Conservation (phyloP, 2,329 filamentous ascomycete genomes). For the Pseudogymnoascus sp. region DNA sequence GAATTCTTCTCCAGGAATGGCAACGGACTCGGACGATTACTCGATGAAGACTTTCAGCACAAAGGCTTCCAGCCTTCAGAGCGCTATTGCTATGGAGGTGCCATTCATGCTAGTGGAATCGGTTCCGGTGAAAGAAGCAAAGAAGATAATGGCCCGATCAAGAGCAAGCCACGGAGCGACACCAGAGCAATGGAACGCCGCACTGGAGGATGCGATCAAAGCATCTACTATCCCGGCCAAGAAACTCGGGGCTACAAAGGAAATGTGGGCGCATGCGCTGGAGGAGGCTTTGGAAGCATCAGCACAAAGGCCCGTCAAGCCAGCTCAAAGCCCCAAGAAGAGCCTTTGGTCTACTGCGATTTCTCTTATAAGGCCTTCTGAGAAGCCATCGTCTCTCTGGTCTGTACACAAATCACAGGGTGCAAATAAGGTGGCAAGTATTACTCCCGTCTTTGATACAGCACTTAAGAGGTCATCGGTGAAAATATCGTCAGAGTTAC, state of each 20-base stretch:
- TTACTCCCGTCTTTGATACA: not conserved
- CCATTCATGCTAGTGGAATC: slow-evolving; percentile 8
- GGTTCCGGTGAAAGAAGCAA: slow-evolving; percentile 5
- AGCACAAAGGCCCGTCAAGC: not conserved
- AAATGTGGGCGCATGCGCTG: slow-evolving; percentile 4
- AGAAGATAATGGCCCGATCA: slow-evolving; percentile 1
- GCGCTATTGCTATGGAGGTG: slow-evolving; percentile 2
- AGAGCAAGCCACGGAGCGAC: slow-evolving; percentile 17
- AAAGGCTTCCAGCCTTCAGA: slow-evolving; percentile 22
- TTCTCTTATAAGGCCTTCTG: not conserved
- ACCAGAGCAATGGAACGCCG: slow-evolving; percentile 3
- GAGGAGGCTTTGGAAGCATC: slow-evolving; percentile 2
- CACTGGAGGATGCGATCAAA: slow-evolving; percentile 1
- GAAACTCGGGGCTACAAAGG: not conserved
- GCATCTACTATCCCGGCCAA: not conserved
- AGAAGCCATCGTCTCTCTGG: not conserved
- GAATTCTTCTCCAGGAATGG: slow-evolving; percentile 22
- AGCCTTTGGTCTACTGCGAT: slow-evolving; percentile 4
- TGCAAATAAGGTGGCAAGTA: not conserved
- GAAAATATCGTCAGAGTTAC: not conserved
- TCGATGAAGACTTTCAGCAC: slow-evolving; percentile 26
- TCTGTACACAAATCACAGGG: not conserved
- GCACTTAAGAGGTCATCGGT: not conserved
- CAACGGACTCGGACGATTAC: slow-evolving; percentile 23
- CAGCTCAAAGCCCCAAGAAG: slow-evolving; percentile 1